phyloP scores from a whole-genome alignment of 495 filamentous ascomycete genomes.

The Podospora anserina region DNA sequence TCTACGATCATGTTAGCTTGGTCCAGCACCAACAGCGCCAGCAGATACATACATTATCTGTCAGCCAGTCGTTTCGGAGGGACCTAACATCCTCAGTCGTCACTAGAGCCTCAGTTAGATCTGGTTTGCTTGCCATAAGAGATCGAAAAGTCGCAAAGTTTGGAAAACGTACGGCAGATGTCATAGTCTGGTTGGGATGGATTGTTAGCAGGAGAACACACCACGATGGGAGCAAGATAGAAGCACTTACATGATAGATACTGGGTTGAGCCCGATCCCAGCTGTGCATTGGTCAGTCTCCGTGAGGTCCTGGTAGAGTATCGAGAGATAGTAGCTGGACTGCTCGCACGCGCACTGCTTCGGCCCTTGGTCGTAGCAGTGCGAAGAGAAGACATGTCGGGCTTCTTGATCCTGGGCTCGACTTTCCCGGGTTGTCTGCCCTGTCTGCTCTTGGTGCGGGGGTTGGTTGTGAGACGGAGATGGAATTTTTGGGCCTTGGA shows the following conservation, averaged over 20 bases:
- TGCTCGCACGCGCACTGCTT: background rate
- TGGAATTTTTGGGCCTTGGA: background rate
- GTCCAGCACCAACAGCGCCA: constrained; percentile 17
- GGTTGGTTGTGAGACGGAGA: background rate
- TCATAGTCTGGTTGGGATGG: constrained; percentile 37
- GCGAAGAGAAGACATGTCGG: background rate
- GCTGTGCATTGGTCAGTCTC: constrained; percentile 14
- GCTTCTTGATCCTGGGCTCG: background rate
- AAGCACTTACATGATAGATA: constrained; percentile 44
- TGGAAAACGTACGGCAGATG: constrained; percentile 38
- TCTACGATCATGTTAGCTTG: constrained; percentile 43
- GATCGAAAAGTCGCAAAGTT: background rate
- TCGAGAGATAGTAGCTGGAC: background rate
- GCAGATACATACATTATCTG: constrained; percentile 76
- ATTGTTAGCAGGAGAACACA: constrained; percentile 11
- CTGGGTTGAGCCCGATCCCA: constrained; percentile 33
- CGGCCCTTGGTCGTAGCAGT: background rate
- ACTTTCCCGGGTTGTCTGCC: background rate
- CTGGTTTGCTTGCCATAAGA: background rate
- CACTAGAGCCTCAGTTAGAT: constrained; percentile 30
- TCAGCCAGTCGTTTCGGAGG: constrained; percentile 91
- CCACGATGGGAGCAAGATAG: background rate
- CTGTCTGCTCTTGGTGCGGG: background rate
- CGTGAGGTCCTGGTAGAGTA: background rate
- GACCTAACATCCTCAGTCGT: constrained; percentile 76